Base-by-base conservation (phyloP, 768 basidiomycete species). In the Suillus lakei region DNA sequence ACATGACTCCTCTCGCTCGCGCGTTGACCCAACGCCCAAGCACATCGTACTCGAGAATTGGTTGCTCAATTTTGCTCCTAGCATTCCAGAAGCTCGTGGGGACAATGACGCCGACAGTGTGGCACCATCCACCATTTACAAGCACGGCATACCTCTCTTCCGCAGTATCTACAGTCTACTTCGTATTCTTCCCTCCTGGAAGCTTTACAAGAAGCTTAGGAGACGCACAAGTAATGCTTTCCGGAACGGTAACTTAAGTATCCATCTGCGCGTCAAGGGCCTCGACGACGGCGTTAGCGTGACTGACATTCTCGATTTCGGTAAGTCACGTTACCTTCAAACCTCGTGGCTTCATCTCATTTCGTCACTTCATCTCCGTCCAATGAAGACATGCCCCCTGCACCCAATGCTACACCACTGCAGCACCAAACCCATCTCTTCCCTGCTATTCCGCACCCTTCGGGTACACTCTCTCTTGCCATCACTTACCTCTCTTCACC, bases 101-200 rank as follows among this genome's bases (percentile, higher is more conserved):
- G 69, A 74, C 55, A 70, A 74, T 53, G 74, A 73, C 63, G 69
- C 65, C 51, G 69, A 76, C 58, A 89, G 90, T 65, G 81, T 90
- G 44, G 85, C 88, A 16, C 86, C 90, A 41, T 84, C 92, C 0
- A 91, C 89, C 15, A 89, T 93, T 62, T 95, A 95, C 84, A 95
- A 95, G 76, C 89, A 93, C 70, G 88, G 90, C 41, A 94, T 95
- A 71, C 85, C 91, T 38, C 83, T 93, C 23, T 95, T 94, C 80
- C 85, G 93, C 59, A 91, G 91, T 72, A 72, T 92, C 7, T 95
- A 81, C 81, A 89, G 87, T 61, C 76, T 94, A 50, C 82, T 94
- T 54, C 84, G 91, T 61, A 82, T 92, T 30, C 83, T 93, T 4
- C 93, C 93, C 21, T 81, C 90, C 0, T 95, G 92, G 91, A 89